These are phyloP conservation scores for Wallacemonas sp. DNA, from an alignment of 208 protist species.

Conservation along the genomic window DNA sequence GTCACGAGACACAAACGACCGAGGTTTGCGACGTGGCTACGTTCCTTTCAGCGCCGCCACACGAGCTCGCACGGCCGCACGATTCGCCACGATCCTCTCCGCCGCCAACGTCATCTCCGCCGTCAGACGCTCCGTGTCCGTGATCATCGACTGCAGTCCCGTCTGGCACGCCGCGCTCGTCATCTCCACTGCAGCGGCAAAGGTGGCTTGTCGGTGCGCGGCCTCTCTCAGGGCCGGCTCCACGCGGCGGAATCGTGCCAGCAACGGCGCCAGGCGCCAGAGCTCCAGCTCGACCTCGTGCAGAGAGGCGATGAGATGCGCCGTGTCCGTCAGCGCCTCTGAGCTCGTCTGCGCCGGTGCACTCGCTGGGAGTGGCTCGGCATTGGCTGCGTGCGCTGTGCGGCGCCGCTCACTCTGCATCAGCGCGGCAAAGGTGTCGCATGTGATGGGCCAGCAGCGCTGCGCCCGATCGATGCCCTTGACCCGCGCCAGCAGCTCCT, in stretches of 20 bases:
- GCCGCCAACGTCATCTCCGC: neutral
- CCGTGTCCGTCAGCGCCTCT: neutral
- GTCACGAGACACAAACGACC: too few relatives aligned
- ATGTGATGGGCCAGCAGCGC: conserved; percentile 4
- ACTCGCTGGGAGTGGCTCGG: neutral
- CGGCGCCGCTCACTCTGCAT: neutral
- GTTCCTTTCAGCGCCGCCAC: neutral
- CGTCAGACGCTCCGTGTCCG: neutral
- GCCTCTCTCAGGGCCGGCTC: conserved; percentile 29
- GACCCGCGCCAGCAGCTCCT: conserved; percentile 19
- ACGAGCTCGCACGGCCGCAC: neutral
- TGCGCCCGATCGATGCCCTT: conserved; percentile 3
- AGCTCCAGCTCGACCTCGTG: conserved; percentile 12
- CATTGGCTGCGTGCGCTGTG: neutral
- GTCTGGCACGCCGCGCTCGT: conserved; percentile 12
- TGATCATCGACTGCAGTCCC: conserved; percentile 16
- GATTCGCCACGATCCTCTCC: neutral
- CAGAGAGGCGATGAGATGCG: neutral
- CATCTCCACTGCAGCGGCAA: conserved; percentile 18
- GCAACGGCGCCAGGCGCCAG: conserved; percentile 20
- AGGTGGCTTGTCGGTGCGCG: conserved; percentile 8
- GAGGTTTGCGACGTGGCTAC: too few relatives aligned
- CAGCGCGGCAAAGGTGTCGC: neutral
- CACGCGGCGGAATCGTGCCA: conserved; percentile 19
- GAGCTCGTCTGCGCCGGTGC: neutral